A percentile compares a stretch with the other conserved stretches of the same genome.
These are phyloP conservation scores for Leccinum fallax DNA, from an alignment of 1,284 basidiomycete species.

Conservation along the genomic window DNA sequence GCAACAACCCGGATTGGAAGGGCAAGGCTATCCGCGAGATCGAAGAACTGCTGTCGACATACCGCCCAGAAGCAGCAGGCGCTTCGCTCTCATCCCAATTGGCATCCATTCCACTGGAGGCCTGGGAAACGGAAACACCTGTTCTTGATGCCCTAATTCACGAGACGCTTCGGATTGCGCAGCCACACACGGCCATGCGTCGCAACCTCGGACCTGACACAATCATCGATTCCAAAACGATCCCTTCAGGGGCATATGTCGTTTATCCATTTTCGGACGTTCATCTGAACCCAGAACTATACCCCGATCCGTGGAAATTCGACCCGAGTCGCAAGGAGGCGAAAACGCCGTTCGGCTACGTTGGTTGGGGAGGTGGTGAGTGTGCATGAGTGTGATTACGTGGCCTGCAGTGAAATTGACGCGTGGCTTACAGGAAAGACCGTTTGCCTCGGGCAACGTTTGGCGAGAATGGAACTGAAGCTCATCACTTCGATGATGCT, in stretches of 20 bases:
- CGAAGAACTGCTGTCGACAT: slow-evolving; percentile 58
- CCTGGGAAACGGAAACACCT: slow-evolving; percentile 69
- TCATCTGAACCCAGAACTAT: slow-evolving; percentile 67
- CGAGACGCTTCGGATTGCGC: slow-evolving; percentile 73
- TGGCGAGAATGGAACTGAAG: slow-evolving; percentile 72
- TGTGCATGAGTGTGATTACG: slow-evolving; percentile 23
- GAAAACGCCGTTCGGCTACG: slow-evolving; percentile 58
- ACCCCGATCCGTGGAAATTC: slow-evolving; percentile 73
- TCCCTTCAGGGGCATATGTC: slow-evolving; percentile 70
- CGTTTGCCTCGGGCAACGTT: slow-evolving; percentile 66
- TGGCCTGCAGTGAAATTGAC: slow-evolving; percentile 18
- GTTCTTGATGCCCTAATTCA: slow-evolving; percentile 68
- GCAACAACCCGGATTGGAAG: slow-evolving; percentile 63
- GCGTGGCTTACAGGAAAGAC: slow-evolving; percentile 54
- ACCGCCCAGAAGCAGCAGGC: slow-evolving; percentile 31
- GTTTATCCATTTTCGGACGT: slow-evolving; percentile 78
- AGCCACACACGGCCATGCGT: slow-evolving; percentile 78
- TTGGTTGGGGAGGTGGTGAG: slow-evolving; percentile 79
- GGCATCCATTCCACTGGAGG: slow-evolving; percentile 61
- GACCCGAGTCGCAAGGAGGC: slow-evolving; percentile 58
- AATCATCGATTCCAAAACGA: slow-evolving; percentile 61
- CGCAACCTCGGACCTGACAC: slow-evolving; percentile 69
- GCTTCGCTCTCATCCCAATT: slow-evolving; percentile 49
- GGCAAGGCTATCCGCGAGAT: slow-evolving; percentile 58
- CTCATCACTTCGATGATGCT: slow-evolving; percentile 65